Evolutionary conservation across 2,329 filamentous ascomycete species (phyloP).

Genomic region (Colletotrichum neosansevieriae): DNA sequence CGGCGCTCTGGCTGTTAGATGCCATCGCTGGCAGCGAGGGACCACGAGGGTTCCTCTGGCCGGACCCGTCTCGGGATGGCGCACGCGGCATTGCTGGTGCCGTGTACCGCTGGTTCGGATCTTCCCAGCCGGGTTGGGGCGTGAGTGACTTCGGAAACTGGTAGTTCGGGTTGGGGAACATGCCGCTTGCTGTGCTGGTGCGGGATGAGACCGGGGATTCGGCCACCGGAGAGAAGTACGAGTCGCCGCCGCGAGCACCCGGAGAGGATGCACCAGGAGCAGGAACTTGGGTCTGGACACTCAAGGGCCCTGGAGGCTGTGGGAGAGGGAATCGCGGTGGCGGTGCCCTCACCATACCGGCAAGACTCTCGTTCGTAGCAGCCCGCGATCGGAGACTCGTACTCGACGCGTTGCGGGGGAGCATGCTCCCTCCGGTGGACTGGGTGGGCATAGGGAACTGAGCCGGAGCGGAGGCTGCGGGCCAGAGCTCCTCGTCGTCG

Average conservation of each 20-base stretch:
- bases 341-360: conserved; percentile 68
- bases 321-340: conserved; percentile 80
- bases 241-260: conserved; percentile 74
- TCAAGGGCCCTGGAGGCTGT: conserved; percentile 69
- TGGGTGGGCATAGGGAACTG: conserved; percentile 50
- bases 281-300: conserved; percentile 71
- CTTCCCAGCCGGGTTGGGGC: conserved; percentile 75
- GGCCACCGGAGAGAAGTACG: conserved; percentile 90
- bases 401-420: conserved; percentile 76
- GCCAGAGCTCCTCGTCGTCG: conserved; percentile 65
- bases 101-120: conserved; percentile 84
- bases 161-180: conserved; percentile 70
- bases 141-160: conserved; percentile 82
- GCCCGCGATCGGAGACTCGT: conserved; percentile 82
- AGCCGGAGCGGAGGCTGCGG: conserved; percentile 50
- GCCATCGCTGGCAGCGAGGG: conserved; percentile 83
- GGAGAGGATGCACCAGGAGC: conserved; percentile 66
- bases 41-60: conserved; percentile 76
- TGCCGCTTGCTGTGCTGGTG: conserved; percentile 79
- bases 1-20: conserved; percentile 64
- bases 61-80: conserved; percentile 81
- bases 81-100: conserved; percentile 87
- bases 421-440: conserved; percentile 57
- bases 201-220: conserved; percentile 84
- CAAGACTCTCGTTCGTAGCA: conserved; percentile 77